These are phyloP conservation scores for Papilionanthe hybrid DNA, from an alignment of 116 monocot species.

Conservation along the genomic window DNA sequence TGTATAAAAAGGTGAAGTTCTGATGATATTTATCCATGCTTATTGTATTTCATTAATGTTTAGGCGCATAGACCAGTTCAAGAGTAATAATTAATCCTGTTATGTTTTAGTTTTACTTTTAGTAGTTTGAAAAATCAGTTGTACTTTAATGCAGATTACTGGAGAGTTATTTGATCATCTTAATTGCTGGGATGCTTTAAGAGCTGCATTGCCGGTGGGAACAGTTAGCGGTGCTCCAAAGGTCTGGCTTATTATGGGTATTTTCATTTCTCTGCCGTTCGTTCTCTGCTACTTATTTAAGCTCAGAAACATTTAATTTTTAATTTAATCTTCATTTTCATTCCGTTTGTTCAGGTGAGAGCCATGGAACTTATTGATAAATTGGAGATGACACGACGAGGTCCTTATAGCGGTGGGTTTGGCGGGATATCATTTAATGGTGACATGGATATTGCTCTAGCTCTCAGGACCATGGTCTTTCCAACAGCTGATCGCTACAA, in stretches of 20 bases:
- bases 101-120: neutral
- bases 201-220: slow-evolving; percentile 89
- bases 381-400: slow-evolving; percentile 70
- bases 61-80: no score
- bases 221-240: slow-evolving; percentile 97
- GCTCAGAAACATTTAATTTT: neutral
- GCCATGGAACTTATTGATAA: slow-evolving; percentile 90
- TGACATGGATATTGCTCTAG: slow-evolving; percentile 72
- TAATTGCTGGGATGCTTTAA: slow-evolving; percentile 83
- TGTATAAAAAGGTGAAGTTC: neutral
- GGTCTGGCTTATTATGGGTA: slow-evolving; percentile 24
- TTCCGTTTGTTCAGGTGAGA: slow-evolving; percentile 38
- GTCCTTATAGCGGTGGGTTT: slow-evolving; percentile 94
- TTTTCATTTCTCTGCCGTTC: neutral
- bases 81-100: no score
- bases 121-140: neutral
- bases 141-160: slow-evolving; percentile 42
- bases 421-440: slow-evolving; percentile 64
- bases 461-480: slow-evolving; percentile 81
- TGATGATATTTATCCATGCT: no score
- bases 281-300: neutral
- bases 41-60: no score
- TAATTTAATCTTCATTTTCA: neutral
- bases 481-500: slow-evolving; percentile 38
- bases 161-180: slow-evolving; percentile 79